Base-by-base conservation (phyloP, 2,329 filamentous ascomycete genomes). In the Penicillium sp. region DNA sequence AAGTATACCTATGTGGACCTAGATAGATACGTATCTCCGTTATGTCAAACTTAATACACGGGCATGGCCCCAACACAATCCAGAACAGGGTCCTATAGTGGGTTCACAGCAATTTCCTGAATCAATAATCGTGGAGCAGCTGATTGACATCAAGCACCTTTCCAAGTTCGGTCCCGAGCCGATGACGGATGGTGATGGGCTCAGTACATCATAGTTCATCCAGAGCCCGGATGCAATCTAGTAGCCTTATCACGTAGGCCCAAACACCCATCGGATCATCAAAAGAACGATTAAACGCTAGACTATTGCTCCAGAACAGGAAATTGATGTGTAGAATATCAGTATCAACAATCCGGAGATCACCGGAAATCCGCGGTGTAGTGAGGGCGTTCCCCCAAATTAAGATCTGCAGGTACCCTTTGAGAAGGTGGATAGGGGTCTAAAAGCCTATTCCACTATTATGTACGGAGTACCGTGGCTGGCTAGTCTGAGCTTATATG, bases 401-500 rank as follows among this genome's bases (percentile, higher is more conserved):
- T 62, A 26, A 54, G 61, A 62, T 62, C 61, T 57, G 54, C 61
- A 55, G 48, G 48, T 49, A 39, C 48, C 50, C 33, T 45, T 51
- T 23, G 10, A 10, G 10, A 10, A 27, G 25, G 46, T 37, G 50
- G 44, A 43, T 52, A 39, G 50, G 43, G 42, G 26, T 33, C 33
- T 44, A 48, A 51, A 35, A 52, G 52, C 39, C 47, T 55, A 45
- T 25, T 39, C 50, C 46, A 29, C 21, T 27, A 53, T 57, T 33
- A 19, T 23, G 54, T 37, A n/a, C n/a, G n/a, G n/a, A n/a, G n/a
- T n/a, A 19, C 39, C 47, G 21, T 62, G 60, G 60, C 60, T 61
- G 58, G 55, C 55, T 57, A 55, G 51, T 26, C 51, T 45, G 35
- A 59, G 61, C 58, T 61, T 61, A 52, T 55, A 57, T 61, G 53